Conservation (phyloP, 2,329 filamentous ascomycete genomes). For the Scedosporium boydii region DNA sequence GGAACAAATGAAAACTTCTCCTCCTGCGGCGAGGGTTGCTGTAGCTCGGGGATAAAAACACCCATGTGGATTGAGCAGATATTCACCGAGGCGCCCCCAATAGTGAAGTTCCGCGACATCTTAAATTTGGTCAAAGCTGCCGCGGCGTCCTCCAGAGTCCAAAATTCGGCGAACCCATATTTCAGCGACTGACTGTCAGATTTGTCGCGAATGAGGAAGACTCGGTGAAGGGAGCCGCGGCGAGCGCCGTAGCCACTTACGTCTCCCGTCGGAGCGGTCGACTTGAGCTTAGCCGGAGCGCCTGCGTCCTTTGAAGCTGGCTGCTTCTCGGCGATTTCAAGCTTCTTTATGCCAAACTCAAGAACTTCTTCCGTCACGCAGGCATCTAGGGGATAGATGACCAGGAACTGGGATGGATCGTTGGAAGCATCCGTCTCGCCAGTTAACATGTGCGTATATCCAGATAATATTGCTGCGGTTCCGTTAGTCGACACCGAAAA, state of each 20-base stretch:
- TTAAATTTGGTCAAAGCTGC: constrained; percentile 64
- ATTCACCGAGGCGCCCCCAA: constrained; percentile 61
- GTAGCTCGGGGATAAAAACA: constrained; percentile 68
- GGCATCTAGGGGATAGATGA: constrained; percentile 61
- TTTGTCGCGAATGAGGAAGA: constrained; percentile 68
- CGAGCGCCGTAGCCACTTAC: constrained; percentile 58
- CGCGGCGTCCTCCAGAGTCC: constrained; percentile 64
- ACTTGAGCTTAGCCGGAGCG: constrained; percentile 41
- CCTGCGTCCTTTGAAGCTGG: constrained; percentile 34
- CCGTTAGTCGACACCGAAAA: neutral
- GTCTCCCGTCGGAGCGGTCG: constrained; percentile 45
- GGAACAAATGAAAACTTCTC: constrained; percentile 60
- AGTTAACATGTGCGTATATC: constrained; percentile 26
- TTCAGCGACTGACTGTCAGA: constrained; percentile 63
- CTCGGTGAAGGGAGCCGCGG: constrained; percentile 64
- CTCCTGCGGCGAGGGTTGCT: constrained; percentile 43
- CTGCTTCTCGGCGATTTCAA: constrained; percentile 53
- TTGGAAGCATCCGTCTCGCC: constrained; percentile 41
- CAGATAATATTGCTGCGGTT: neutral
- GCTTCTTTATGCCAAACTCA: constrained; percentile 61
- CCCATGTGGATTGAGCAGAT: constrained; percentile 75
- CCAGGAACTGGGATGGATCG: constrained; percentile 62
- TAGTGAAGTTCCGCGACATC: constrained; percentile 65
- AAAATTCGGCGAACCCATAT: constrained; percentile 80
- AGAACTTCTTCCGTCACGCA: constrained; percentile 65